These are phyloP conservation scores for Jaminaea rosea DNA, from an alignment of 1,284 basidiomycete species.

Conservation along the genomic window DNA sequence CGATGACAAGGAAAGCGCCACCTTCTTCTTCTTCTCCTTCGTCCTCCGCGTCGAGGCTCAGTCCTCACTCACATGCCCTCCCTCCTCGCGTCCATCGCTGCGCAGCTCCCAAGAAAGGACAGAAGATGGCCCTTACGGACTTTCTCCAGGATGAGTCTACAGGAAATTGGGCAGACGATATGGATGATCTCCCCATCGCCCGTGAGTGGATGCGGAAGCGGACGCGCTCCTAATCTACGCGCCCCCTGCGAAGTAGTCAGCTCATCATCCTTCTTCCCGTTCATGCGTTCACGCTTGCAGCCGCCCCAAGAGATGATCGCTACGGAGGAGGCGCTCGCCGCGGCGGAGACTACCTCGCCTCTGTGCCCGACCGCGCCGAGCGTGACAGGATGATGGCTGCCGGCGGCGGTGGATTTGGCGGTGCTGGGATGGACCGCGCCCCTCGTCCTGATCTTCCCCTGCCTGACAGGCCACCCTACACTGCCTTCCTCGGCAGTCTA, in stretches of 20 bases:
- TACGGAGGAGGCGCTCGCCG: conserved; percentile 5
- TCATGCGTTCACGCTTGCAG: neutral
- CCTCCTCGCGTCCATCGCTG: neutral
- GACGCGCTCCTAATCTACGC: neutral
- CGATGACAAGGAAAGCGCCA: too few relatives aligned
- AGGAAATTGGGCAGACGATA: conserved; percentile 46
- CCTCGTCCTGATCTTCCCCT: conserved; percentile 81
- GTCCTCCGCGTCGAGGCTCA: neutral
- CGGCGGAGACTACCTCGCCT: conserved; percentile 28
- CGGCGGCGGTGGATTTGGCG: conserved; percentile 7
- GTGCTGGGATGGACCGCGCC: conserved; percentile 15
- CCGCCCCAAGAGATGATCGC: neutral
- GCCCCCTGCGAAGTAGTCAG: too few relatives aligned
- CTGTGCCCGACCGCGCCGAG: conserved; percentile 29
- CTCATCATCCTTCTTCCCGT: too few relatives aligned
- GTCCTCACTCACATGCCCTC: conserved; percentile 1
- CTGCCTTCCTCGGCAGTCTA: conserved; percentile 90
- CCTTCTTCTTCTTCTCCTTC: neutral
- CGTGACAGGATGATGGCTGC: conserved; percentile 16
- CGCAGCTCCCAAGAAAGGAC: conserved; percentile 39
- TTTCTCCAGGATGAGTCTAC: conserved; percentile 41
- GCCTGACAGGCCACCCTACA: conserved; percentile 89
- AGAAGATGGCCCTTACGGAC: conserved; percentile 41
- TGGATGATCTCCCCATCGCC: conserved; percentile 41
- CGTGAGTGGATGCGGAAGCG: conserved; percentile 12